phyloP scores from a whole-genome alignment of 176 grass and related monocot genomes.

The Tillandsia leiboldiana region DNA sequence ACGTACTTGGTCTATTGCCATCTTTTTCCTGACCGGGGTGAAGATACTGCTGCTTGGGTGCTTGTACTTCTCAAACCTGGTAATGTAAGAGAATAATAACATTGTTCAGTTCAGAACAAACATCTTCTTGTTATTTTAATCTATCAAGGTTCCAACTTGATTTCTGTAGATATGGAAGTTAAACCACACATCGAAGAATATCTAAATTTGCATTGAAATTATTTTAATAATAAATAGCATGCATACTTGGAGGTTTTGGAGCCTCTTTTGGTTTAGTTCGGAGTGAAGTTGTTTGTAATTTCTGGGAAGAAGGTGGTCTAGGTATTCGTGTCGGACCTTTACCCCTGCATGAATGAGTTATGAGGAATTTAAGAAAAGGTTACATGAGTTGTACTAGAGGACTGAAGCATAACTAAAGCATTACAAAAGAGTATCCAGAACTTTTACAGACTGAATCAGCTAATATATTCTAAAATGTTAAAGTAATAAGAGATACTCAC shows the following conservation, averaged over 20 bases:
- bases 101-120: neutral
- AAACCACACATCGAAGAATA: neutral
- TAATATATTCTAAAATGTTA: neutral
- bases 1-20: constrained; percentile 1
- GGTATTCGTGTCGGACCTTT: constrained; percentile 38
- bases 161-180: neutral
- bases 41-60: constrained; percentile 5
- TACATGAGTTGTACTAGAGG: neutral
- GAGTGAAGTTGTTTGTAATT: constrained; percentile 36
- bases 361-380: constrained; percentile 1
- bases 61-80: constrained; percentile 5
- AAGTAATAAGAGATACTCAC: constrained; percentile 7
- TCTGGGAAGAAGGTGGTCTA: constrained; percentile 33
- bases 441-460: neutral
- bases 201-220: neutral
- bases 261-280: constrained; percentile 55
- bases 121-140: neutral
- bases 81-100: neutral
- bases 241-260: constrained; percentile 61
- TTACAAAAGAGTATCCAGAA: neutral
- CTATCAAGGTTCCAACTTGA: neutral
- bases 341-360: constrained; percentile 25
- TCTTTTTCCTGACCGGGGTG: neutral
- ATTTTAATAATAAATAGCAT: constrained; percentile 13
- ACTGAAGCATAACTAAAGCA: neutral